These are phyloP conservation scores for Aspergillus carlsbadensis DNA, from an alignment of 495 filamentous ascomycete species.

Conservation along the genomic window DNA sequence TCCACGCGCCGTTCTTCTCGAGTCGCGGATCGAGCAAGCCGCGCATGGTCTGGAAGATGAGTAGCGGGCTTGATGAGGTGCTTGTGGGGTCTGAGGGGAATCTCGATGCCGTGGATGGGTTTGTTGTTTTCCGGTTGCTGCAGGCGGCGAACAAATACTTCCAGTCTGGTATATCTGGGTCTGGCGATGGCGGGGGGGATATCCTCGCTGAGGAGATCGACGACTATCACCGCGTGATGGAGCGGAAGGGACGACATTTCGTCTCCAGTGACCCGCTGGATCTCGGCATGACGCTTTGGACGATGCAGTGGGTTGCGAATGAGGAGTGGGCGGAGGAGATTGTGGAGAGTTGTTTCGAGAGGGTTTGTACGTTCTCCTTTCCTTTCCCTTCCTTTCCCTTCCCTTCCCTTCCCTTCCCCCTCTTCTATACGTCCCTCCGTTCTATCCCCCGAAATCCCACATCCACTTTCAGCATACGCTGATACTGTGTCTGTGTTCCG, in stretches of 20 bases:
- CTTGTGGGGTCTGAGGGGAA: conserved; percentile 59
- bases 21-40: conserved; percentile 29
- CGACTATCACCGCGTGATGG: conserved; percentile 59
- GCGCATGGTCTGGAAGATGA: conserved; percentile 66
- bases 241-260: conserved; percentile 45
- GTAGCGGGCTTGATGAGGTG: conserved; percentile 46
- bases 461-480: no score
- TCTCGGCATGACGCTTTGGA: conserved; percentile 67
- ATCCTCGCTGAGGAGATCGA: conserved; percentile 52
- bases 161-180: conserved; percentile 19
- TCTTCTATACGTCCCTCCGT: no score
- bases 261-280: conserved; percentile 57
- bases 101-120: conserved; percentile 62
- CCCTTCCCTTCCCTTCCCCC: neutral
- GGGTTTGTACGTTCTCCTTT: conserved; percentile 36
- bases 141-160: conserved; percentile 36
- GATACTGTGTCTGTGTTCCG: no score
- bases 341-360: conserved; percentile 41
- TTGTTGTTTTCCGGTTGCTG: conserved; percentile 55
- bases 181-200: conserved; percentile 15
- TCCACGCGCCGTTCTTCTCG: conserved; percentile 58
- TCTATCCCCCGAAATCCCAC: no score
- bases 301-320: conserved; percentile 54
- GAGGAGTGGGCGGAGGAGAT: conserved; percentile 53
- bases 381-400: conserved; percentile 3